Base-by-base conservation (phyloP, 2,329 filamentous ascomycete genomes). In the Fusarium fujikuroi region DNA sequence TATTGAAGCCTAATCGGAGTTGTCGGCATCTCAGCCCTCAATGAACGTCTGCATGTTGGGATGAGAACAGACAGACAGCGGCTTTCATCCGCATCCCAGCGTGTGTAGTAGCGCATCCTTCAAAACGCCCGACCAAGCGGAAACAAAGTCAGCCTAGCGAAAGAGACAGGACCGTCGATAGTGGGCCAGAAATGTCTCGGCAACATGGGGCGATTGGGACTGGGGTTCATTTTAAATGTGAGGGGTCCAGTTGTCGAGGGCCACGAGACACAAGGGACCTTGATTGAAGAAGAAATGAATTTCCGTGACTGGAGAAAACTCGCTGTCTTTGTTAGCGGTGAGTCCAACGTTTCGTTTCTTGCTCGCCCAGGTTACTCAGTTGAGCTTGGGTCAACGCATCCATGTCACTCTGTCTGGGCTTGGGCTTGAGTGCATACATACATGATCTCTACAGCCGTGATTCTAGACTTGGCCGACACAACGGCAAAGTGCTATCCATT, bases 71-170 rank as follows among this genome's bases (percentile, higher is more conserved):
- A 50, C 50, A 44, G 34, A 53, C 34, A 43, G 50, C 44, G 62
- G 70, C 42, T 39, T 60, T 50, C 49, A 52, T 67, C 70, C 65
- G 52, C 53, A 52, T 50, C 21, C 15, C 25, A 44, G 25, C 23
- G 42, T 70, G 28, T 30, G 30, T 30, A 30, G 42, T 69, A 63
- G 65, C 60, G 70, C 66, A 61, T 59, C 32, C 42, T 72, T 70
- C 69, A 66, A 66, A 59, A 47, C 58, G 63, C 70, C 58, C 42
- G 46, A 57, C 44, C 37, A 36, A 44, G 70, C 62, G 57, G 65
- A 72, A 74, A 66, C 59, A 63, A 69, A 68, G 46, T 63, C 34
- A 69, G 65, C 65, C 44, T 58, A 69, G 39, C 58, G 50, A 69
- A 37, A 65, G 66, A 52, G 46, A 44, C 39, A 72, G 72, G 63